Evolutionary conservation across 106 monocot genomes (phyloP).

Genomic region (Dendrobium huoshanense): DNA sequence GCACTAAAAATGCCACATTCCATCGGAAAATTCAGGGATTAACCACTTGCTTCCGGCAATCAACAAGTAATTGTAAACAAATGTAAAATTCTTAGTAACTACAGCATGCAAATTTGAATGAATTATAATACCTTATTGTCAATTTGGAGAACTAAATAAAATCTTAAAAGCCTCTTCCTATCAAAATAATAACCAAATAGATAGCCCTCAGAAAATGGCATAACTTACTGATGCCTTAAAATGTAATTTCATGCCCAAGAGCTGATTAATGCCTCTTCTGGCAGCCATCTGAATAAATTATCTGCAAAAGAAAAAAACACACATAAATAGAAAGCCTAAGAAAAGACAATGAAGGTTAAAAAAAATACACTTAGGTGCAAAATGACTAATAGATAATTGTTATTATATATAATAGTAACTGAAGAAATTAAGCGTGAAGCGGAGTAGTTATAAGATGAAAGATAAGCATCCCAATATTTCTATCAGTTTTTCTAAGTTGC

Average conservation of each 20-base stretch:
- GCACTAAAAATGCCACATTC: not conserved
- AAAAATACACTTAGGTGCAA: not conserved
- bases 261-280: constrained; percentile 40
- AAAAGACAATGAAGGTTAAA: not conserved
- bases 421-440: not conserved
- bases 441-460: not conserved
- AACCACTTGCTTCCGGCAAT: not conserved
- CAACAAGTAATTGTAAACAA: not conserved
- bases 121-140: not conserved
- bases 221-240: constrained; percentile 34
- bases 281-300: constrained; percentile 24
- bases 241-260: constrained; percentile 24
- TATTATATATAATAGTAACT: no score
- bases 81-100: not conserved
- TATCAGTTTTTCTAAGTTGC: not conserved
- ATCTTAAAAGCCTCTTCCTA: not conserved
- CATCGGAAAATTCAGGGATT: not conserved
- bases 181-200: not conserved
- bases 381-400: no score
- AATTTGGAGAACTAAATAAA: not conserved
- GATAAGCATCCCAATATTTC: not conserved
- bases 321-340: not conserved
- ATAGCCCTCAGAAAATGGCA: not conserved
- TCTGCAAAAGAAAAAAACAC: not conserved
- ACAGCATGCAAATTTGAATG: not conserved